phyloP scores from a whole-genome alignment of 2,329 filamentous ascomycete genomes.

The Penicillium occitanis region DNA sequence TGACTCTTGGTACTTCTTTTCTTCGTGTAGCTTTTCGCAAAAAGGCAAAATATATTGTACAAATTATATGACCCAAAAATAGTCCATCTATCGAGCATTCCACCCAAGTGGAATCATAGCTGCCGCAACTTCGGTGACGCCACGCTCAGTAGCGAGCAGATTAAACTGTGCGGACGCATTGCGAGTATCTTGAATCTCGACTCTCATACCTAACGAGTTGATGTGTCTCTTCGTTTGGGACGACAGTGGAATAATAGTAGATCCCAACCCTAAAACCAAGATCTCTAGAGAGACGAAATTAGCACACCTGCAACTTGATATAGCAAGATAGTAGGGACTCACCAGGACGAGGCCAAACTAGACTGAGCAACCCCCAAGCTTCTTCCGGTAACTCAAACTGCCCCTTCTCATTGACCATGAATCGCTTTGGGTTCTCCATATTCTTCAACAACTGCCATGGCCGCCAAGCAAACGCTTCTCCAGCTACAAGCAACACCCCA shows the following conservation, averaged over 20 bases:
- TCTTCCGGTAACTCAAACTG: conserved; percentile 74
- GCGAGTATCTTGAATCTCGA: conserved; percentile 87
- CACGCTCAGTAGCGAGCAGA: conserved; percentile 87
- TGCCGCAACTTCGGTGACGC: conserved; percentile 79
- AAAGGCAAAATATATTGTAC: not conserved
- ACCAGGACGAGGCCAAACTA: conserved; percentile 90
- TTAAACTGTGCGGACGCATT: conserved; percentile 97
- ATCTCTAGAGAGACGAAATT: conserved; percentile 59
- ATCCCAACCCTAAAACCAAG: conserved; percentile 83
- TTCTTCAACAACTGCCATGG: conserved; percentile 64
- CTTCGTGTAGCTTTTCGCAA: not conserved
- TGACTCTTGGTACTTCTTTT: not conserved
- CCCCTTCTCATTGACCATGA: conserved; percentile 70
- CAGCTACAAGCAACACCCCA: conserved; percentile 76
- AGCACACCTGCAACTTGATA: not conserved
- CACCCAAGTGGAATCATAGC: conserved; percentile 85
- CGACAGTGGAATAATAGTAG: conserved; percentile 71
- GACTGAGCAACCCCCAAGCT: conserved; percentile 71
- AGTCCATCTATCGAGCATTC: conserved; percentile 48
- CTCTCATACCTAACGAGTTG: conserved; percentile 73
- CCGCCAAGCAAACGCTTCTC: conserved; percentile 84
- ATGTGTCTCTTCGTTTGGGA: conserved; percentile 71
- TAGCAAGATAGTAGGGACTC: conserved; percentile 36
- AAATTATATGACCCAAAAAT: not conserved
- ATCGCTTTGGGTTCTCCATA: conserved; percentile 31